These are phyloP conservation scores for Phytomonas francai DNA, from an alignment of 208 protist genomes.

Conservation along the genomic window DNA sequence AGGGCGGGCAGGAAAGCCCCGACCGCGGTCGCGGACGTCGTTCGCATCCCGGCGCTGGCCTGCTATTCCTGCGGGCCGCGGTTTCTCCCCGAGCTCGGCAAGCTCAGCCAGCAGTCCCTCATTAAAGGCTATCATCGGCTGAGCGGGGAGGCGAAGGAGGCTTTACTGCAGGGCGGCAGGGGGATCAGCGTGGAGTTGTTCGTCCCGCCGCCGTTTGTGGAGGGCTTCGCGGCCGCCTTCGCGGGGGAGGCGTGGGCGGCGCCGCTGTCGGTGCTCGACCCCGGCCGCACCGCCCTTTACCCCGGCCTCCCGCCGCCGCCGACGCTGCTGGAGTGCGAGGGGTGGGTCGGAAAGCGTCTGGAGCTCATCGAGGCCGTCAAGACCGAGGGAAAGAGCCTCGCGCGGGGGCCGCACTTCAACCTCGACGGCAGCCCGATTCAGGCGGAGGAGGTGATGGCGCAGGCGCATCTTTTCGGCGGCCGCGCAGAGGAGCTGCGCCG, in stretches of 20 bases:
- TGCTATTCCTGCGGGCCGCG: conserved; percentile 34
- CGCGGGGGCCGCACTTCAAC: conserved; percentile 33
- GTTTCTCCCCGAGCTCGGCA: conserved; percentile 63
- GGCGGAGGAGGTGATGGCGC: conserved; percentile 46
- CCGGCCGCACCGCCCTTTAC: conserved; percentile 67
- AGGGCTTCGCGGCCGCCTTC: conserved; percentile 62
- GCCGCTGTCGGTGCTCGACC: conserved; percentile 51
- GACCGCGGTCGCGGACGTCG: conserved; percentile 33
- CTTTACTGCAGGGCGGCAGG: conserved; percentile 38
- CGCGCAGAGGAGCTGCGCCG: conserved; percentile 31
- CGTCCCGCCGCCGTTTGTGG: conserved; percentile 49
- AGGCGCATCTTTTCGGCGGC: conserved; percentile 57
- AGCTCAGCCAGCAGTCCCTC: conserved; percentile 75
- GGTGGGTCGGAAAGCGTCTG: conserved; percentile 69
- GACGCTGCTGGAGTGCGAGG: conserved; percentile 61
- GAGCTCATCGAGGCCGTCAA: conserved; percentile 72
- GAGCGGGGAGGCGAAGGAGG: conserved; percentile 63
- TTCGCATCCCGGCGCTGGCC: conserved; percentile 68
- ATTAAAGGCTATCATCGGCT: conserved; percentile 85
- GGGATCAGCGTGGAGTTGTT: conserved; percentile 70
- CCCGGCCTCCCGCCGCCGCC: conserved; percentile 62
- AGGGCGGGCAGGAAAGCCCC: too few relatives aligned
- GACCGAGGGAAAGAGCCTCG: conserved; percentile 62
- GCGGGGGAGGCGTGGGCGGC: conserved; percentile 72
- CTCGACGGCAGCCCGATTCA: conserved; percentile 60